Percentiles rank a stretch among this genome's conserved stretches.
Conservation (phyloP, 805 yeast genomes). For the Zygoascus ofunaensis region DNA sequence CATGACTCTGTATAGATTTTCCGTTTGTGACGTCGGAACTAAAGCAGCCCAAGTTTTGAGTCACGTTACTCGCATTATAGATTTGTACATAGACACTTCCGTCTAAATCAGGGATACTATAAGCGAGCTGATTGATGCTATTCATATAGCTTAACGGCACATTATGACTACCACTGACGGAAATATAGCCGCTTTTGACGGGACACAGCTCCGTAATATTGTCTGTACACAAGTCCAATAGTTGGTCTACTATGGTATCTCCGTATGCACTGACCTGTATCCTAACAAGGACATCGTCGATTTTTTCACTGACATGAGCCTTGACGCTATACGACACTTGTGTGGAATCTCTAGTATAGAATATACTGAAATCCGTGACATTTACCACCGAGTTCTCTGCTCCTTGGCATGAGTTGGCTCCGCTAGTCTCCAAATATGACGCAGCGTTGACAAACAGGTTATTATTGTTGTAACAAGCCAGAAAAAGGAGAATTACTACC, state of each 20-base stretch:
- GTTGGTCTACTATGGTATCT: constrained; percentile 17
- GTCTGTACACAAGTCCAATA: constrained; percentile 25
- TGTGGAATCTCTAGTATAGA: constrained; percentile 3
- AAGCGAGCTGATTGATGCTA: constrained; percentile 25
- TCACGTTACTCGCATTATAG: constrained; percentile 14
- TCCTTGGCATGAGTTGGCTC: constrained; percentile 1
- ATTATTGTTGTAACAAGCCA: too few species aligned
- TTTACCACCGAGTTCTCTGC: not conserved
- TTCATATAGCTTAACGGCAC: constrained; percentile 24
- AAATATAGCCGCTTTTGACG: constrained; percentile 17
- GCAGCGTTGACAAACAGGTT: not conserved
- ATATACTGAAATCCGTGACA: constrained; percentile 3
- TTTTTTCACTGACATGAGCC: not conserved
- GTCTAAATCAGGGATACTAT: constrained; percentile 28
- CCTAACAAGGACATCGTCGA: constrained; percentile 6
- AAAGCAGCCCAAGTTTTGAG: constrained; percentile 21
- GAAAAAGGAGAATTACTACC: too few species aligned
- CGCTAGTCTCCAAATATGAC: constrained; percentile 2
- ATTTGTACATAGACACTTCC: constrained; percentile 21
- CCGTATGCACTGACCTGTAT: constrained; percentile 25
- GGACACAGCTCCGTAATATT: constrained; percentile 27
- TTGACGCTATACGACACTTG: constrained; percentile 2
- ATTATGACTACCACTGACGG: constrained; percentile 21
- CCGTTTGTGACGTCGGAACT: constrained; percentile 26
- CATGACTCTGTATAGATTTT: constrained; percentile 20